Evolutionary conservation across 169 alveolate genomes (phyloP).

Genomic region (Miamiensis avidus): DNA sequence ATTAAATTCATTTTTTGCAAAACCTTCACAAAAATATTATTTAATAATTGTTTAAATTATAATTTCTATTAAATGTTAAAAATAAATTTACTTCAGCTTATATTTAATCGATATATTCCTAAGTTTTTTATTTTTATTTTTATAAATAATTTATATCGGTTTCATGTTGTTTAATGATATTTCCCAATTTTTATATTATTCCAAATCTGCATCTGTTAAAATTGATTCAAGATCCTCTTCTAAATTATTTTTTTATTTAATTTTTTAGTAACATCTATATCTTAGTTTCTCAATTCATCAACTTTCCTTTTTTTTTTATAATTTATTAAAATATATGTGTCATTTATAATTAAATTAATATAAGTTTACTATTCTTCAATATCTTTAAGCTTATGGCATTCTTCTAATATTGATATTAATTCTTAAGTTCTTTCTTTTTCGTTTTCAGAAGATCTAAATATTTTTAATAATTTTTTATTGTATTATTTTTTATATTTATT

Average conservation of each 20-base stretch:
- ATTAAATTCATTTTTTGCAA: constrained; percentile 27
- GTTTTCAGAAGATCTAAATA: constrained; percentile 31
- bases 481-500: not conserved
- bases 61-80: not conserved
- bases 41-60: not conserved
- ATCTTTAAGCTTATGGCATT: constrained; percentile 35
- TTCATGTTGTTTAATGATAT: constrained; percentile 25
- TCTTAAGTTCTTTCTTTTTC: constrained; percentile 47
- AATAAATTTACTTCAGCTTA: constrained; percentile 20
- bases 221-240: constrained; percentile 48
- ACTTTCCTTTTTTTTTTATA: constrained; percentile 15
- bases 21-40: not conserved
- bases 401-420: constrained; percentile 33
- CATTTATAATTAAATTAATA: not conserved
- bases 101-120: not conserved
- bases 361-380: constrained; percentile 32
- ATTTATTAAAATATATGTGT: not conserved
- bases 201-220: constrained; percentile 47
- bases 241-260: constrained; percentile 33
- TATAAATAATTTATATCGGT: not conserved
- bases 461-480: not conserved
- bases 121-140: not conserved
- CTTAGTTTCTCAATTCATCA: constrained; percentile 32
- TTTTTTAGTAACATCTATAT: constrained; percentile 40
- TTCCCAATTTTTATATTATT: constrained; percentile 22